phyloP scores from a whole-genome alignment of 768 basidiomycete genomes.

The Kwoniella mangroviensis region DNA sequence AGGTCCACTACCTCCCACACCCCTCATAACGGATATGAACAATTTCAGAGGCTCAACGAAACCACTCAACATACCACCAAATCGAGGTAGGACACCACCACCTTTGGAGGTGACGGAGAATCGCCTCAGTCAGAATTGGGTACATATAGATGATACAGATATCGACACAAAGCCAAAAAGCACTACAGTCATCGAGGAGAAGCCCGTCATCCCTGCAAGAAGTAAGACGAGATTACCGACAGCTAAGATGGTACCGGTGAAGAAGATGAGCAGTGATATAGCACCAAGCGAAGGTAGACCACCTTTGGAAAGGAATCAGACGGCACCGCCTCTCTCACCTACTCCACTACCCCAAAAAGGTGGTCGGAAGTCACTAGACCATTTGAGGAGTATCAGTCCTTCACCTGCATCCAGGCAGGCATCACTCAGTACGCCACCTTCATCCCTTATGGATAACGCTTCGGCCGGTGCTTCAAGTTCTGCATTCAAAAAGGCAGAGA shows the following conservation, averaged over 20 bases:
- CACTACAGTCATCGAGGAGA: not conserved
- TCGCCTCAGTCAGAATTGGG: conserved; percentile 48
- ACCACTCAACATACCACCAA: conserved; percentile 7
- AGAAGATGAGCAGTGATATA: conserved; percentile 17
- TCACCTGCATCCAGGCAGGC: conserved; percentile 26
- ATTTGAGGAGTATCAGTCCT: conserved; percentile 33
- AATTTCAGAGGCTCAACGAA: conserved; percentile 7
- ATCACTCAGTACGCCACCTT: conserved; percentile 40
- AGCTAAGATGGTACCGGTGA: conserved; percentile 43
- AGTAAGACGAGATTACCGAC: conserved; percentile 8
- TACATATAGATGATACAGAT: conserved; percentile 26
- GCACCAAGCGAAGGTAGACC: conserved; percentile 33
- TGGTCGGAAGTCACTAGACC: conserved; percentile 37
- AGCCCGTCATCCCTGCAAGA: conserved; percentile 16
- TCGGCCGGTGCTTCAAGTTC: not conserved
- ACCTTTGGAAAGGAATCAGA: conserved; percentile 35
- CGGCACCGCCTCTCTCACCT: conserved; percentile 38
- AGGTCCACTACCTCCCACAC: conserved; percentile 29
- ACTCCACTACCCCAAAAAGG: conserved; percentile 12
- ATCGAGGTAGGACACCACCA: conserved; percentile 10
- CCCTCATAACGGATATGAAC: not conserved
- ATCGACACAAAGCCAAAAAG: not conserved
- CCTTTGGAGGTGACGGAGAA: conserved; percentile 30
- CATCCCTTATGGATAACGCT: conserved; percentile 20
- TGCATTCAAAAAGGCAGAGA: conserved; percentile 7